A percentile compares a stretch with the other conserved stretches of the same genome.
Evolutionary conservation across 192 early-diverging fungal species (phyloP).

Genomic region (Linnemannia elongata): DNA sequence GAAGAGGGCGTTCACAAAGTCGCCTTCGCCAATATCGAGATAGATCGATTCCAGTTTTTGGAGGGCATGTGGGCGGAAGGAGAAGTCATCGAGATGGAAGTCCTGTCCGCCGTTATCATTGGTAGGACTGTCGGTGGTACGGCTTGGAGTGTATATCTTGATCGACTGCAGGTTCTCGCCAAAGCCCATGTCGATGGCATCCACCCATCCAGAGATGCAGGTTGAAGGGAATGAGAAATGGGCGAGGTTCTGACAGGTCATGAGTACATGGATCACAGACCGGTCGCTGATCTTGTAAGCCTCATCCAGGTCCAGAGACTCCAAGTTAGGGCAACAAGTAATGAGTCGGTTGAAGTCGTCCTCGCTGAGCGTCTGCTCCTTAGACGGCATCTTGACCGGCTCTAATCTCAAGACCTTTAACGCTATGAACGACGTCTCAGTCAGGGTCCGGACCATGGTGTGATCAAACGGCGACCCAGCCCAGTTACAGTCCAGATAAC

Average conservation of each 20-base stretch:
- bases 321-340: slow-evolving; percentile 7
- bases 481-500: slow-evolving; percentile 31
- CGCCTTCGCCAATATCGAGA: slow-evolving; percentile 5
- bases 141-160: slow-evolving; percentile 6
- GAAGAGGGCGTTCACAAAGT: slow-evolving; percentile 20
- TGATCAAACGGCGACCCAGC: slow-evolving; percentile 26
- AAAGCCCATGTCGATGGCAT: slow-evolving; percentile 30
- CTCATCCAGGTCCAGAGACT: slow-evolving; percentile 19
- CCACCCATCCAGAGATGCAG: slow-evolving; percentile 18
- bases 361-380: slow-evolving; percentile 10
- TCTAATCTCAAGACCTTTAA: slow-evolving; percentile 13
- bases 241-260: slow-evolving; percentile 1
- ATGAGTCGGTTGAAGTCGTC: slow-evolving; percentile 18
- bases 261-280: slow-evolving; percentile 17
- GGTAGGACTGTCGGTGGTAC: background rate
- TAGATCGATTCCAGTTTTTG: slow-evolving; percentile 18
- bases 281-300: slow-evolving; percentile 9
- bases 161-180: slow-evolving; percentile 11
- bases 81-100: slow-evolving; percentile 8
- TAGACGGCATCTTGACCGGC: slow-evolving; percentile 16
- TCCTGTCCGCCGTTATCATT: background rate
- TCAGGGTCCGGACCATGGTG: slow-evolving; percentile 1
- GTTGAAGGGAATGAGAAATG: slow-evolving; percentile 18
- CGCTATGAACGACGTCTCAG: background rate
- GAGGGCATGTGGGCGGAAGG: slow-evolving; percentile 3